Evolutionary conservation across 1,284 basidiomycete genomes (phyloP).

Genomic region (Lignosus rhinocerotis): DNA sequence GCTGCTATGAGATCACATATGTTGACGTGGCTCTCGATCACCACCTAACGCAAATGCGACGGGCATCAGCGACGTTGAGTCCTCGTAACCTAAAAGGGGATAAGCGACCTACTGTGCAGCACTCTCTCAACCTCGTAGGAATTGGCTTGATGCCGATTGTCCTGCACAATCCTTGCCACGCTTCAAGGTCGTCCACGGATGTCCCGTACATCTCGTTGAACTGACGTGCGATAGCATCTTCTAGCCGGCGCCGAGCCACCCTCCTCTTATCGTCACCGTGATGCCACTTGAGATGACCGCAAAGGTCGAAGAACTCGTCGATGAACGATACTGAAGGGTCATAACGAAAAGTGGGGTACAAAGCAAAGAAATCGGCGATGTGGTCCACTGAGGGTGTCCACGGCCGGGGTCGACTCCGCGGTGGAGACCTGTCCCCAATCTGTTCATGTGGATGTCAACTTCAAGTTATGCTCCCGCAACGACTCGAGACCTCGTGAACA

Average conservation of each 20-base stretch:
- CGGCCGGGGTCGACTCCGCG: no score
- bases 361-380: constrained; percentile 17
- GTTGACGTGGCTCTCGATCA: neutral
- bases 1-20: neutral
- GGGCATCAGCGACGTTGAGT: neutral
- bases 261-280: neutral
- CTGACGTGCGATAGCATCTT: constrained; percentile 33
- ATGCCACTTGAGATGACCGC: neutral
- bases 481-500: no score
- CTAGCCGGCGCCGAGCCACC: constrained; percentile 16
- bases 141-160: constrained; percentile 19
- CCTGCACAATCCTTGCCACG: constrained; percentile 36
- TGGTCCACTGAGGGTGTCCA: neutral
- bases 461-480: no score
- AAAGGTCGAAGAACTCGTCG: constrained; percentile 14
- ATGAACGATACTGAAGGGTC: constrained; percentile 4
- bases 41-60: neutral
- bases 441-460: no score
- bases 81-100: neutral
- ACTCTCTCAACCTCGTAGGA: constrained; percentile 11
- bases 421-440: no score
- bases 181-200: constrained; percentile 30
- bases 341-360: constrained; percentile 8
- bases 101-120: constrained; percentile 12
- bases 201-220: constrained; percentile 40